phyloP scores from a whole-genome alignment of 345 rosid genomes.

The Trapa bicornis region DNA sequence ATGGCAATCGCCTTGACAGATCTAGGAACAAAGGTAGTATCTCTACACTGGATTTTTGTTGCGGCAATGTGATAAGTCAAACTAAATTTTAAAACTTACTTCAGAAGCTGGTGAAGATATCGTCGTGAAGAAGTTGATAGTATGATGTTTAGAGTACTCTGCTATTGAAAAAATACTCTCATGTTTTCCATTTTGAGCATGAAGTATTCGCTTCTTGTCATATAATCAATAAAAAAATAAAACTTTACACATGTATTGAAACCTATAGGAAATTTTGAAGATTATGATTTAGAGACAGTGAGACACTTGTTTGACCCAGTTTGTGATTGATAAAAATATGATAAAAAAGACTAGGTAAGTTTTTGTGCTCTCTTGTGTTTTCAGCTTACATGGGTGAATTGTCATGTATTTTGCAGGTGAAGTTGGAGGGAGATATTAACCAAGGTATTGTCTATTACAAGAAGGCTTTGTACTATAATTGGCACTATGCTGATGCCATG shows the following conservation, averaged over 20 bases:
- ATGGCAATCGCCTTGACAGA: conserved; percentile 99
- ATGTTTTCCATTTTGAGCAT: not conserved
- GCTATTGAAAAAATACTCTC: not conserved
- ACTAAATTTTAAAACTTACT: not conserved
- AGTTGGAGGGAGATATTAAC: conserved; percentile 90
- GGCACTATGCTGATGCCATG: conserved; percentile 99
- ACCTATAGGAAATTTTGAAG: not conserved
- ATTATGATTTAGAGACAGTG: not conserved
- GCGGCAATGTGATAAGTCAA: not conserved
- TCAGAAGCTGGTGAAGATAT: not conserved
- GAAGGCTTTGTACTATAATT: conserved; percentile 91
- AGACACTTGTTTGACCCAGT: no score
- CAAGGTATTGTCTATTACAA: conserved; percentile 96
- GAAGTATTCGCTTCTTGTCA: not conserved
- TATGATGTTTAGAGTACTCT: not conserved
- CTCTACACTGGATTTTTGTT: conserved; percentile 1
- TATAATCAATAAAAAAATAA: not conserved
- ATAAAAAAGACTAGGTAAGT: not conserved
- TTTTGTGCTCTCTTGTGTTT: not conserved
- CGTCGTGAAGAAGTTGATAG: not conserved
- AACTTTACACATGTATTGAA: not conserved
- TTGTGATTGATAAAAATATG: no score
- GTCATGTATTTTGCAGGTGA: conserved; percentile 50
- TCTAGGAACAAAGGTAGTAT: conserved; percentile 89
- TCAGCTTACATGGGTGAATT: conserved; percentile 12